These are phyloP conservation scores for Sphaerulina populicola DNA, from an alignment of 2,329 filamentous ascomycete species.

Conservation along the genomic window DNA sequence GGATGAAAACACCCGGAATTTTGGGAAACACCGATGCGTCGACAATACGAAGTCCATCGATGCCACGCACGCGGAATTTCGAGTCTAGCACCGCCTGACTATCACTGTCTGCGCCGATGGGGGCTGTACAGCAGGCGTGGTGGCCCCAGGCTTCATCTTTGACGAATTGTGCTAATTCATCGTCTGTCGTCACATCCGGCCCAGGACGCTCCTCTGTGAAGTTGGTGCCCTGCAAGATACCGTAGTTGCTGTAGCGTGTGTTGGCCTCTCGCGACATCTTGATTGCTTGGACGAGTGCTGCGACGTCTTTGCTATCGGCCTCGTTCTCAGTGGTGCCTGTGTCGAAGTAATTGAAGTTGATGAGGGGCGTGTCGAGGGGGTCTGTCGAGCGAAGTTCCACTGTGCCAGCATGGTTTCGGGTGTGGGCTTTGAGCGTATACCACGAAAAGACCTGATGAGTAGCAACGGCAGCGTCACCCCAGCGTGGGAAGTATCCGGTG, in stretches of 20 bases:
- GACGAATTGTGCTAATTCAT: slow-evolving; percentile 42
- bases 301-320: slow-evolving; percentile 40
- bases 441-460: slow-evolving; percentile 43
- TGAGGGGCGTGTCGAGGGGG: slow-evolving; percentile 55
- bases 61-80: slow-evolving; percentile 15
- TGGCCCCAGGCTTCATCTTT: slow-evolving; percentile 44
- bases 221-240: slow-evolving; percentile 16
- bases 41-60: slow-evolving; percentile 22
- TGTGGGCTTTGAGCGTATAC: slow-evolving; percentile 55
- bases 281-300: slow-evolving; percentile 45
- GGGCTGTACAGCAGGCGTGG: slow-evolving; percentile 49
- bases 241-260: slow-evolving; percentile 11
- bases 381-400: slow-evolving; percentile 54
- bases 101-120: slow-evolving; percentile 41
- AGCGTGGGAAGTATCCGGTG: slow-evolving; percentile 49
- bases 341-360: slow-evolving; percentile 55
- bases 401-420: slow-evolving; percentile 53
- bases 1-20: slow-evolving; percentile 49
- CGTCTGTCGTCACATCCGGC: slow-evolving; percentile 36
- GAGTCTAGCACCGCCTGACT: slow-evolving; percentile 15
- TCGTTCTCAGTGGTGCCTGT: slow-evolving; percentile 35
- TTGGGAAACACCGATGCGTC: slow-evolving; percentile 39
- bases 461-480: slow-evolving; percentile 39
- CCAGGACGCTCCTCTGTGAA: slow-evolving; percentile 37
- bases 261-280: slow-evolving; percentile 22